Evolutionary conservation across 2,329 filamentous ascomycete genomes (phyloP).

Genomic region (Thyridium curvatum): DNA sequence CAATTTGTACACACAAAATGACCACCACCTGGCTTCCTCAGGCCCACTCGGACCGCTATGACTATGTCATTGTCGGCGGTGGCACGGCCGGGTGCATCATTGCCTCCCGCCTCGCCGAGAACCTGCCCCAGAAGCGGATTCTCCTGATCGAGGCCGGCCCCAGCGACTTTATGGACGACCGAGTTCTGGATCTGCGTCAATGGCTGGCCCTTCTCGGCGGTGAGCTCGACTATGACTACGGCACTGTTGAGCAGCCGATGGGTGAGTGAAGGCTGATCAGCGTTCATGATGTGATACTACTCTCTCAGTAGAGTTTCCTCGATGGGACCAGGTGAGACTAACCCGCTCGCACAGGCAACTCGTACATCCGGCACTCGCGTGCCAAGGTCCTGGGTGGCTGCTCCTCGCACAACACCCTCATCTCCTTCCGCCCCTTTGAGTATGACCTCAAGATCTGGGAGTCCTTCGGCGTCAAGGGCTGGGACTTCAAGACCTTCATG

Average conservation of each 20-base stretch:
- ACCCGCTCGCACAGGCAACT: slow-evolving; percentile 58
- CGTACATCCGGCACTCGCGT: slow-evolving; percentile 83
- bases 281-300: no score
- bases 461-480: slow-evolving; percentile 72
- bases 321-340: no score
- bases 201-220: slow-evolving; percentile 82
- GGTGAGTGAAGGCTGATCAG: slow-evolving; percentile 37
- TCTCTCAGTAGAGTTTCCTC: no score
- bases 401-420: slow-evolving; percentile 90
- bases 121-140: slow-evolving; percentile 74
- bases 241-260: slow-evolving; percentile 82
- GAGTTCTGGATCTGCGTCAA: slow-evolving; percentile 78
- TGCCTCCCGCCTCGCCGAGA: slow-evolving; percentile 72
- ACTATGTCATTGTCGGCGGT: slow-evolving; percentile 81
- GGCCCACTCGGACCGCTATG: slow-evolving; percentile 61
- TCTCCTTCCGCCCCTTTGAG: slow-evolving; percentile 86
- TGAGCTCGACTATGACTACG: slow-evolving; percentile 87
- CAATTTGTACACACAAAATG: slow-evolving; percentile 32
- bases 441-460: slow-evolving; percentile 86
- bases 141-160: slow-evolving; percentile 85
- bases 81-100: slow-evolving; percentile 84
- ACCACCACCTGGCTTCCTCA: slow-evolving; percentile 63
- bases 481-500: slow-evolving; percentile 81
- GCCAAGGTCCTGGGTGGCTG: slow-evolving; percentile 90
- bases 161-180: slow-evolving; percentile 82